Evolutionary conservation across 306 rosid species (phyloP).

Genomic region (Pueraria montana): DNA sequence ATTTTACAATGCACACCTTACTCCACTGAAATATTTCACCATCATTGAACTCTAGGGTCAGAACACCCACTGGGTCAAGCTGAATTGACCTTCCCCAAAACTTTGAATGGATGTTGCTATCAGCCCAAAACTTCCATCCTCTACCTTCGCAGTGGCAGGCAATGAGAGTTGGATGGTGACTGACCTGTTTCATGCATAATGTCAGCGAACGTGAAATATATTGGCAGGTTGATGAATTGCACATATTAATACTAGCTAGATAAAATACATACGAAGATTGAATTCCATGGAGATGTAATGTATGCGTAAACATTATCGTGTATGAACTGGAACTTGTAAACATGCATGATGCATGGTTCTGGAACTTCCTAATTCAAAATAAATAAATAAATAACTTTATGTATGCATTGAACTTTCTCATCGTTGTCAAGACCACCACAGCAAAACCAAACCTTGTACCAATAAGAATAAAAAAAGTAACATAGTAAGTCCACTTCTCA

Average conservation of each 20-base stretch:
- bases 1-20: constrained; percentile 65
- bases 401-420: background rate
- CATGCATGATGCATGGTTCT: constrained; percentile 20
- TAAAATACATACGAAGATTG: background rate
- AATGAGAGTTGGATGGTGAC: constrained; percentile 97
- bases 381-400: no score
- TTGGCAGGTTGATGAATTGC: background rate
- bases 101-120: constrained; percentile 91
- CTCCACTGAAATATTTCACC: constrained; percentile 99
- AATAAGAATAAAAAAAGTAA: background rate
- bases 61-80: constrained; percentile 93
- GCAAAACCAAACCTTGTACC: background rate
- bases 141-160: constrained; percentile 99
- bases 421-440: background rate
- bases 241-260: background rate
- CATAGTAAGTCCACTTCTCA: background rate
- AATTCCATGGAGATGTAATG: constrained; percentile 18
- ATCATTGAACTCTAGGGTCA: constrained; percentile 87
- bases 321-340: background rate
- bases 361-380: background rate
- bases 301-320: background rate
- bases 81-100: constrained; percentile 99
- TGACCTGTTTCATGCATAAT: constrained; percentile 71
- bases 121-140: constrained; percentile 99
- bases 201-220: constrained; percentile 7